phyloP scores from a whole-genome alignment of 2,329 filamentous ascomycete species.

The Ceratocystis cacaofunesta region DNA sequence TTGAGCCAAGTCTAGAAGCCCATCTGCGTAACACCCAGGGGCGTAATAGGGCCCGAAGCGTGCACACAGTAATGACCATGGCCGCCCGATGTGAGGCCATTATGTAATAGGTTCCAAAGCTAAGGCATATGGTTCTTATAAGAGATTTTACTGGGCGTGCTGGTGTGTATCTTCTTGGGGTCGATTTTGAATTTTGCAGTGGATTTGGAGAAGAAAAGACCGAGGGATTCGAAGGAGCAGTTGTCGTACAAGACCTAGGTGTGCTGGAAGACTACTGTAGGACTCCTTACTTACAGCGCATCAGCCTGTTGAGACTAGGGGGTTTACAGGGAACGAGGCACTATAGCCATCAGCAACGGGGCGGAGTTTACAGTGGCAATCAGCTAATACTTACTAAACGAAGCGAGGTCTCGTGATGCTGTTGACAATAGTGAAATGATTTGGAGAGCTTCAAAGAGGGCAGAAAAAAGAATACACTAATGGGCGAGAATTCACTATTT shows the following conservation, averaged over 20 bases:
- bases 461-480: too few species aligned
- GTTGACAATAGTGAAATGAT: too few species aligned
- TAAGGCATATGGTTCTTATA: not conserved
- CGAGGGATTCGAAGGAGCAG: not conserved
- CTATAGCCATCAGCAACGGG: not conserved
- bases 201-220: not conserved
- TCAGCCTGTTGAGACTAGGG: not conserved
- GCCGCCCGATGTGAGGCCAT: not conserved
- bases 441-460: too few species aligned
- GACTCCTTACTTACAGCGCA: not conserved
- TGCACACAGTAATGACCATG: not conserved
- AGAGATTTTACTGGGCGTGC: not conserved
- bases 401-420: not conserved
- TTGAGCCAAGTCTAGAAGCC: not conserved
- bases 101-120: not conserved
- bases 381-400: not conserved
- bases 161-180: not conserved
- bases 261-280: not conserved
- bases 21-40: not conserved
- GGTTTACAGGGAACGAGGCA: not conserved
- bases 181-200: too few species aligned
- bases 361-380: not conserved
- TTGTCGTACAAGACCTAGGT: not conserved
- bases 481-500: too few species aligned
- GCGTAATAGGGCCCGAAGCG: not conserved